Base-by-base conservation (phyloP, 2,329 filamentous ascomycete species). In the Hansfordia pulvinata region DNA sequence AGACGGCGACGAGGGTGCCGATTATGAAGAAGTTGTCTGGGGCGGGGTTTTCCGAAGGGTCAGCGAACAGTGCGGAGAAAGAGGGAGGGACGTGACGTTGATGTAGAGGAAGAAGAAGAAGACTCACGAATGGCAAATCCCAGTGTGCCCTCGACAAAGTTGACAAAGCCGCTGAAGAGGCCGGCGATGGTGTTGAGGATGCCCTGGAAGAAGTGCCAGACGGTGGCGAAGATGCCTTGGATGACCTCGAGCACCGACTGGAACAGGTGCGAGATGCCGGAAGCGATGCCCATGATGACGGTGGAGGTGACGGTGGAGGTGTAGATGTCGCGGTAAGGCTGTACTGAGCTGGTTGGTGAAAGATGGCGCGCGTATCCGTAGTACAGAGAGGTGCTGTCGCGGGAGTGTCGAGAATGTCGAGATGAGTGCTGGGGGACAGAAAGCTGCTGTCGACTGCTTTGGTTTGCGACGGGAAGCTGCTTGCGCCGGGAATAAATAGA, bases 1-100 rank as follows among this genome's bases (percentile, higher is more conserved):
- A 35, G 12, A 29, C 41, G 2, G 46, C 46, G 8, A 40, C 43
- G 12, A 42, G 2, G 9, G 46, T 49, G 6, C 44, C 46, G 8
- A 49, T 31, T 22, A 49, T 39, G 30, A 49, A 47, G 40, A 49
- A 47, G 24, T 49, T 48, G 34, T 46, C 46, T 44, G 26, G 3
- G 19, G 10, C 4, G 10, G 8, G 6, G 3, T 10, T 20, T 13
- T 12, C 4, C 14, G n/a, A 4, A 10, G 10, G 12, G 14, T 35
- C 25, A 36, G 34, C 12, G 12, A 19, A 7, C 15, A 11, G 4
- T 22, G 4, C 12, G 7, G 14, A 17, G 17, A 4, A 20, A 26
- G 20, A 12, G 15, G 20, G 12, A 14, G 20, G 11, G 11, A 11
- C 9, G 9, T 3, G 8, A 27, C 21, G 17, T 15, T 8, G 10